Evolutionary conservation across 768 basidiomycete species (phyloP).

Genomic region (Termitomyces sp.): DNA sequence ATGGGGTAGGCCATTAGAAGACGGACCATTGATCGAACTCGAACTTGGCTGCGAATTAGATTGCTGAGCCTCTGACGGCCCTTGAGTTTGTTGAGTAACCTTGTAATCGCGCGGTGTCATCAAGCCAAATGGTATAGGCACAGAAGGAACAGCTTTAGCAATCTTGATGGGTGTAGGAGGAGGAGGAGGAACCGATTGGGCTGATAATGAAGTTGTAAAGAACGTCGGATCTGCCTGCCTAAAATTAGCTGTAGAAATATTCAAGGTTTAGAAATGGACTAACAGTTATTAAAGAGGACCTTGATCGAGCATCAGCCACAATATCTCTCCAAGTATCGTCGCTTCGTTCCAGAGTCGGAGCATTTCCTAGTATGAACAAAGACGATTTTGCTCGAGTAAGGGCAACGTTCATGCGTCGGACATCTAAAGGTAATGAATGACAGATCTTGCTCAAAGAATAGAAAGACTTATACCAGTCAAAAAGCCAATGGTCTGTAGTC

Average conservation of each 20-base stretch:
- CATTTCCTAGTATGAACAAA: conserved; percentile 89
- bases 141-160: conserved; percentile 3
- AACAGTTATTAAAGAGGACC: conserved; percentile 63
- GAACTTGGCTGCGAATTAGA: neutral
- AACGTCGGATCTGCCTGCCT: conserved; percentile 20
- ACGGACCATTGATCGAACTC: neutral
- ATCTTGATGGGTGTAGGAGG: conserved; percentile 17
- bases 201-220: conserved; percentile 16
- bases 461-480: conserved; percentile 51
- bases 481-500: conserved; percentile 82
- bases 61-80: conserved; percentile 1
- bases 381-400: conserved; percentile 95
- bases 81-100: conserved; percentile 1
- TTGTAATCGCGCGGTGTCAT: conserved; percentile 16
- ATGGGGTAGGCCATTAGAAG: neutral
- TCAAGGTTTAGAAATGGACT: neutral
- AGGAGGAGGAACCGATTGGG: conserved; percentile 3
- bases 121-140: conserved; percentile 13
- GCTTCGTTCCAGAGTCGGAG: conserved; percentile 82
- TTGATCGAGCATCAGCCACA: conserved; percentile 64
- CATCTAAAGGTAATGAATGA: conserved; percentile 34
- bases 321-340: conserved; percentile 77
- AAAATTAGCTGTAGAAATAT: neutral
- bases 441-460: neutral
- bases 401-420: conserved; percentile 96